Base-by-base conservation (phyloP, 768 basidiomycete genomes). In the Udeniomyces megalosporus region DNA sequence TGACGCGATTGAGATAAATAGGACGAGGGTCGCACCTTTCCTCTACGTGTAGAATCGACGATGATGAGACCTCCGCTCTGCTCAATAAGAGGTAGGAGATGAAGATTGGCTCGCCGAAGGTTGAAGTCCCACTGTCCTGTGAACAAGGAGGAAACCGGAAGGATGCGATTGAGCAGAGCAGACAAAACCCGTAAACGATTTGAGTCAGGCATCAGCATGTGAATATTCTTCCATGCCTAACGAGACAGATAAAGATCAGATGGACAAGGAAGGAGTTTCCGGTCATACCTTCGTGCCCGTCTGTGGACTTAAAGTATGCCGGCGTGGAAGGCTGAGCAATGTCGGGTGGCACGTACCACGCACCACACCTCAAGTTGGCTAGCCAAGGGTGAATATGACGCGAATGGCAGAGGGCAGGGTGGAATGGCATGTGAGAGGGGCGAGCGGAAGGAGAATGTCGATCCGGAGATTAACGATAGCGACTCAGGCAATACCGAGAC, bases 341-440 rank as follows among this genome's bases (percentile, higher is more conserved):
- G 7, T 68, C 62, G 22, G 89, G 86, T 68, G 89, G 79, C 6
- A 84, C 81, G 71, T 95, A 96, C 92, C 92, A 97, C 7, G 84
- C 84, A 3, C 93, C 93, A 69, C 91, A 95, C 26, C 93, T 81
- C 69, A 91, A 79, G 71, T 97, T 97, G 3, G 93, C 89, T 86
- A n/a, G n/a, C n/a, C n/a, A n/a, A n/a, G n/a, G n/a, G n/a, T n/a
- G n/a, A n/a, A n/a, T n/a, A n/a, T n/a, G n/a, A n/a, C n/a, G n/a
- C n/a, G n/a, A n/a, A 58, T 6, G 17, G 24, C 29, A 22, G n/a
- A 2, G 8, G 4, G 32, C 6, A 38, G 12, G 10, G 10, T 0
- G 32, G 7, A n/a, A 29, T n/a, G 35, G 26, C 12, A 4, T 15
- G 1, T 7, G 24, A 20, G 22, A 12, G 38, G 28, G 17, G 20